phyloP scores from a whole-genome alignment of 208 protist genomes.

The Trypanosoma congolense region DNA sequence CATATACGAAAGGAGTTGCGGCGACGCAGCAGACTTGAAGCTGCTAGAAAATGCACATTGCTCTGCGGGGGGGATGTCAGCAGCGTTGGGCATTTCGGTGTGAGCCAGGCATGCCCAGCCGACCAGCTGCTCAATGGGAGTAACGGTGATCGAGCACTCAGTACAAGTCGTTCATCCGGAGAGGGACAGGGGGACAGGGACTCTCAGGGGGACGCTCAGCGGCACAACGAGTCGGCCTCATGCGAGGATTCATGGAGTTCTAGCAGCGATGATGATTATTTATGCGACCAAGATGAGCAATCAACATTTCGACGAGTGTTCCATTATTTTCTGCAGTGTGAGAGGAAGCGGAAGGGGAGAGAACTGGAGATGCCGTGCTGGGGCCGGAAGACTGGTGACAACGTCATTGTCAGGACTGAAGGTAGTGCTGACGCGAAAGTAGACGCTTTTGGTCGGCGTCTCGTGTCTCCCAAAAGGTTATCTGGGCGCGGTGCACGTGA shows the following conservation, averaged over 20 bases:
- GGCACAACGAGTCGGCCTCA: not conserved
- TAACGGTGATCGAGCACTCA: not conserved
- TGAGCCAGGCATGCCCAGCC: too few species aligned
- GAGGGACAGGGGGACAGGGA: not conserved
- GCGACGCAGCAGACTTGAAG: conserved; percentile 62
- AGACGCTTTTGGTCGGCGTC: not conserved
- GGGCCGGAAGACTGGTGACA: not conserved
- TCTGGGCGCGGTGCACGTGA: not conserved
- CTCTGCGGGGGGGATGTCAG: conserved; percentile 18
- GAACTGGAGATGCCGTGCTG: conserved; percentile 18
- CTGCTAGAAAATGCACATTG: conserved; percentile 75
- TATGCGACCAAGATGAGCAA: conserved; percentile 15
- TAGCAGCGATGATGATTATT: conserved; percentile 7
- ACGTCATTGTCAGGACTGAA: not conserved
- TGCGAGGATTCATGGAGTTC: not conserved
- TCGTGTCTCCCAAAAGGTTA: not conserved
- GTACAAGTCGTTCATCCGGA: not conserved
- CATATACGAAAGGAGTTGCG: conserved; percentile 64
- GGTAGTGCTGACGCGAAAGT: not conserved
- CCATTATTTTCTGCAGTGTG: conserved; percentile 28
- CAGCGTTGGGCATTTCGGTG: not conserved
- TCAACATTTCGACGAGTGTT: conserved; percentile 24
- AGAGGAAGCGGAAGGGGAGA: conserved; percentile 17
- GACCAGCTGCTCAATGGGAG: not conserved
- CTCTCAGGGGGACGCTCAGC: not conserved